These are phyloP conservation scores for Mangifera indica DNA, from an alignment of 345 rosid species.

Conservation along the genomic window DNA sequence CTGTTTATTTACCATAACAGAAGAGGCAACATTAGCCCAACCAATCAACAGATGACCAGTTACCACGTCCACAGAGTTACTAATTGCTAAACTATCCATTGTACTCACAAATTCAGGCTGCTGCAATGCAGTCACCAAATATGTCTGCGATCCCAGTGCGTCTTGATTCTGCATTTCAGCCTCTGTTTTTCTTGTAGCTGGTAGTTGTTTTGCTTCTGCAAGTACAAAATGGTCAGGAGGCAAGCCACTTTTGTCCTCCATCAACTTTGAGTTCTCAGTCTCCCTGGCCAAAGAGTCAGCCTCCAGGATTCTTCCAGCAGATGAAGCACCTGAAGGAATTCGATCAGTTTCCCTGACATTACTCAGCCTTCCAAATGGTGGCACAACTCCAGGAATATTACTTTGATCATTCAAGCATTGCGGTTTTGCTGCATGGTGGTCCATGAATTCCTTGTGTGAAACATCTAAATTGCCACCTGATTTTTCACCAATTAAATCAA, in stretches of 20 bases:
- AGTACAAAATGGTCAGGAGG: conserved; percentile 31
- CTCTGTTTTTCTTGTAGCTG: conserved; percentile 43
- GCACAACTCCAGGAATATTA: conserved; percentile 41
- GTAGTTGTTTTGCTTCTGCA: conserved; percentile 47
- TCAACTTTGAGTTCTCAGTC: conserved; percentile 37
- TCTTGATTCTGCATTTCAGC: conserved; percentile 49
- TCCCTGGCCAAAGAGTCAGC: conserved; percentile 43
- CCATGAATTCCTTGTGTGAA: conserved; percentile 45
- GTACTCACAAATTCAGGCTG: conserved; percentile 42
- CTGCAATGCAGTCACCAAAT: conserved; percentile 21
- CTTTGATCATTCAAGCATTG: conserved; percentile 41
- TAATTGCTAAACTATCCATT: conserved; percentile 31
- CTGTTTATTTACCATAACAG: conserved; percentile 38
- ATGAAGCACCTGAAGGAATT: conserved; percentile 32
- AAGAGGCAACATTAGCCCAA: conserved; percentile 38
- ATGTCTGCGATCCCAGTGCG: conserved; percentile 39
- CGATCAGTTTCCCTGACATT: conserved; percentile 41
- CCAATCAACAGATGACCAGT: conserved; percentile 39
- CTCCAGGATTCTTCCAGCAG: conserved; percentile 53
- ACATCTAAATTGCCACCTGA: conserved; percentile 53
- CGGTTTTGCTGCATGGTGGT: conserved; percentile 45
- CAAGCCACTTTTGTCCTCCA: conserved; percentile 43
- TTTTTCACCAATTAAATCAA: conserved; percentile 12
- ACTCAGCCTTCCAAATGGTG: conserved; percentile 47
- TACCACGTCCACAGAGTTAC: conserved; percentile 29